A percentile compares a stretch with the other conserved stretches of the same genome.
Evolutionary conservation across 805 yeast species (phyloP).

Genomic region (Peterozyma toletana): DNA sequence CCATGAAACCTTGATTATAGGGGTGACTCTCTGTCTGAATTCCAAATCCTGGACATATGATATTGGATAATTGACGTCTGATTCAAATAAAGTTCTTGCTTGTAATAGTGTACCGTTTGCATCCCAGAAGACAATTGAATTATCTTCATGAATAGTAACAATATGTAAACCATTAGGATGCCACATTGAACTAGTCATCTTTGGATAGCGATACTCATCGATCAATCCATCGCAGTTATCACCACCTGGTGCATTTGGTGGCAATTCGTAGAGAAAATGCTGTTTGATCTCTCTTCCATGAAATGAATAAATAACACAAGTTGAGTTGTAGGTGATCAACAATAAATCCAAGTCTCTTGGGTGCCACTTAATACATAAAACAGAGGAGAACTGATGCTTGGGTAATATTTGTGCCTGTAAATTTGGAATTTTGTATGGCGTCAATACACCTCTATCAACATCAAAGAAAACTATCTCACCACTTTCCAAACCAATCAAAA

Average conservation of each 20-base stretch:
- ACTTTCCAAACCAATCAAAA: constrained; percentile 69
- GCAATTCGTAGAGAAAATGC: constrained; percentile 52
- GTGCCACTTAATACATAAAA: constrained; percentile 64
- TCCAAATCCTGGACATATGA: constrained; percentile 10
- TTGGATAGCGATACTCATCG: constrained; percentile 20
- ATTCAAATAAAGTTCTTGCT: constrained; percentile 67
- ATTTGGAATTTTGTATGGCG: constrained; percentile 64
- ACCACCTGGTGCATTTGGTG: constrained; percentile 70
- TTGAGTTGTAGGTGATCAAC: constrained; percentile 63
- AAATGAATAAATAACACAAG: constrained; percentile 65
- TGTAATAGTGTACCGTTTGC: constrained; percentile 66
- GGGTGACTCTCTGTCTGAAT: constrained; percentile 19
- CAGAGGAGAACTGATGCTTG: constrained; percentile 43
- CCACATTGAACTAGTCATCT: constrained; percentile 50
- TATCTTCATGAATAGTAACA: constrained; percentile 73
- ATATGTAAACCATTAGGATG: constrained; percentile 92
- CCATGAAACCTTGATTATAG: constrained; percentile 62
- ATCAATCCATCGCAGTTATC: constrained; percentile 27
- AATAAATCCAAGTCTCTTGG: constrained; percentile 85
- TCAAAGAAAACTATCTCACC: constrained; percentile 73
- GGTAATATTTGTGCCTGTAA: constrained; percentile 61
- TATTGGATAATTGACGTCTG: constrained; percentile 49
- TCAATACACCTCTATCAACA: constrained; percentile 65
- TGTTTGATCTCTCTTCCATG: constrained; percentile 51
- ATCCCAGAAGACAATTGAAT: constrained; percentile 90